Conservation (phyloP, 148 eudicot genomes). For the Arctostaphylos glauca region DNA sequence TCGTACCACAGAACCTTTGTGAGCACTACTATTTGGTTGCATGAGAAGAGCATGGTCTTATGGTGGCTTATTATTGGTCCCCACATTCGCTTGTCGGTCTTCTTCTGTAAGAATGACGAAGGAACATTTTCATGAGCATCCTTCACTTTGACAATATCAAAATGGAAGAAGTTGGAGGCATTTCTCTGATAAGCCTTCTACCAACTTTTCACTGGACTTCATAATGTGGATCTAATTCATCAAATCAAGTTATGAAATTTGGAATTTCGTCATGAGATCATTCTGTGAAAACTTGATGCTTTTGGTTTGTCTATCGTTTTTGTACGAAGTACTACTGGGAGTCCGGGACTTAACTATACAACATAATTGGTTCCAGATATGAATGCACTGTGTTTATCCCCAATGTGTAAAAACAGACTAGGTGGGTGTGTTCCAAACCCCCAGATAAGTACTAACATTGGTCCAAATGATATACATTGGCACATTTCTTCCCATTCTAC, state of each 20-base stretch:
- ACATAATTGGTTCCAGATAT: not conserved
- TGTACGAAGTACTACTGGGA: not conserved
- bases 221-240: not conserved
- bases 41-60: not conserved
- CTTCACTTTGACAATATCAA: not conserved
- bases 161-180: not conserved
- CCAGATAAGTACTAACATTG: not conserved
- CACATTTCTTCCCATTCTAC: not conserved
- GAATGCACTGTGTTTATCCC: not conserved
- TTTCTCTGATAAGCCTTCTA: not conserved
- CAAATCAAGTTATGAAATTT: not conserved
- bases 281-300: not conserved
- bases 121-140: not conserved
- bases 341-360: not conserved
- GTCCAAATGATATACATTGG: not conserved
- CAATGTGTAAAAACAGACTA: not conserved
- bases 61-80: not conserved
- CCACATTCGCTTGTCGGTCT: too few species aligned
- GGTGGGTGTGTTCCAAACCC: not conserved
- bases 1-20: not conserved
- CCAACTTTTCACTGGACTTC: not conserved
- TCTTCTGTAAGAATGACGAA: not conserved
- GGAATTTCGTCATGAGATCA: not conserved
- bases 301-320: not conserved
- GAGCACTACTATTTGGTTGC: not conserved